Percentiles rank a stretch among this genome's conserved stretches.
phyloP scores from a whole-genome alignment of 2,329 filamentous ascomycete genomes.

The Neonectria hederae region DNA sequence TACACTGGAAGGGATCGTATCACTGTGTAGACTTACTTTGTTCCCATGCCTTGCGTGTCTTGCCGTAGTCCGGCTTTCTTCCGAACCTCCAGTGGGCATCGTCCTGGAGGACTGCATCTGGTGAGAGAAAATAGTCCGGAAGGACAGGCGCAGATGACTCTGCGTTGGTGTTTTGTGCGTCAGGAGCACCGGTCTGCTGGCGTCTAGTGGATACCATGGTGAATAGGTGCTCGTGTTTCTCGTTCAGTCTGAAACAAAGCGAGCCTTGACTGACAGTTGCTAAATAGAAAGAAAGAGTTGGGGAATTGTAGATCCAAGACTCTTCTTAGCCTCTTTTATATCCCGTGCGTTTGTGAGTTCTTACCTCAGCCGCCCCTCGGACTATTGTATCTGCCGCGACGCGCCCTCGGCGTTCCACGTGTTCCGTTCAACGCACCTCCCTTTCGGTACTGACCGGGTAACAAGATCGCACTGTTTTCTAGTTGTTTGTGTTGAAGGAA shows the following conservation, averaged over 20 bases:
- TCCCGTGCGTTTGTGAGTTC: background rate
- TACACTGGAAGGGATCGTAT: background rate
- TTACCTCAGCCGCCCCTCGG: background rate
- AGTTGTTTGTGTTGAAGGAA: background rate
- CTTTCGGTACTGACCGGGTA: background rate
- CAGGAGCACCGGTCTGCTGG: background rate
- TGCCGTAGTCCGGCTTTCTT: conserved; percentile 66
- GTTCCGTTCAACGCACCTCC: background rate
- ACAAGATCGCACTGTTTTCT: background rate
- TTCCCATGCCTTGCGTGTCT: conserved; percentile 67
- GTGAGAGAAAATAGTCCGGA: conserved; percentile 16
- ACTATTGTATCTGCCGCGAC: background rate
- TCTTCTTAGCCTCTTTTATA: background rate
- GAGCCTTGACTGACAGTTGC: no score
- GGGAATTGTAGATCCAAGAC: background rate
- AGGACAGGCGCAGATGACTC: conserved; percentile 45
- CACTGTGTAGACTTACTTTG: conserved; percentile 58
- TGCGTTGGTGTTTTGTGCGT: background rate
- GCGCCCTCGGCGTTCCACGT: background rate
- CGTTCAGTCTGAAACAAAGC: background rate
- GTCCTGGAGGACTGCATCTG: conserved; percentile 21
- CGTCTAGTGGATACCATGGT: background rate
- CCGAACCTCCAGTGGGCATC: conserved; percentile 20
- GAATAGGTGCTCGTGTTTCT: background rate
- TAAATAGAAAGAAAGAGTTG: no score